Evolutionary conservation across 768 basidiomycete species (phyloP).

Genomic region (Suillus placidus): DNA sequence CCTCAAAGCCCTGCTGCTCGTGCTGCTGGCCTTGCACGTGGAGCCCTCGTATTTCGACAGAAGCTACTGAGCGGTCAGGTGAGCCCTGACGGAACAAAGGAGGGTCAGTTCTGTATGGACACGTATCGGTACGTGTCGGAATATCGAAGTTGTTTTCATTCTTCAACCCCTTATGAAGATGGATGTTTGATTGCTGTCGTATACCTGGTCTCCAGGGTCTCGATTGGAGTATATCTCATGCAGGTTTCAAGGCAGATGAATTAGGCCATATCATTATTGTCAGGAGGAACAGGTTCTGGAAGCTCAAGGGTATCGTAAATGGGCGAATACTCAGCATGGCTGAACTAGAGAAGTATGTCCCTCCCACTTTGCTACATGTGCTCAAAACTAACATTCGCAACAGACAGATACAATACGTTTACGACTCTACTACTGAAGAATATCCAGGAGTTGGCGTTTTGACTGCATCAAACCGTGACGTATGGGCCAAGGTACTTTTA

Average conservation of each 20-base stretch:
- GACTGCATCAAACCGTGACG: slow-evolving; percentile 78
- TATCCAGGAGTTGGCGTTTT: slow-evolving; percentile 80
- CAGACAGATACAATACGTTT: slow-evolving; percentile 75
- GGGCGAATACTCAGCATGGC: slow-evolving; percentile 62
- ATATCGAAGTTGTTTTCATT: not conserved
- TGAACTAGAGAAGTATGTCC: slow-evolving; percentile 63
- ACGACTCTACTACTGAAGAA: slow-evolving; percentile 59
- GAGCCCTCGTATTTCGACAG: slow-evolving; percentile 74
- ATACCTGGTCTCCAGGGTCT: slow-evolving; percentile 71
- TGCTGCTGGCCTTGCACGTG: slow-evolving; percentile 72
- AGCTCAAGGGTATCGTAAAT: slow-evolving; percentile 60
- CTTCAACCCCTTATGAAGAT: slow-evolving; percentile 43
- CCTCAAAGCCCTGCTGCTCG: slow-evolving; percentile 60
- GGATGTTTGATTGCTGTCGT: slow-evolving; percentile 93
- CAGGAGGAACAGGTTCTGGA: slow-evolving; percentile 86
- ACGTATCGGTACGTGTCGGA: slow-evolving; percentile 62
- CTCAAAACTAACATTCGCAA: not conserved
- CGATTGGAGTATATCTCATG: slow-evolving; percentile 78
- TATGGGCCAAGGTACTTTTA: slow-evolving; percentile 78
- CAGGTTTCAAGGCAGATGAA: slow-evolving; percentile 47
- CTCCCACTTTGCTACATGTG: not conserved
- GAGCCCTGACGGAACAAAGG: slow-evolving; percentile 65
- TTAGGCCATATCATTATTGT: slow-evolving; percentile 83
- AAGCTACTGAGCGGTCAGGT: slow-evolving; percentile 67
- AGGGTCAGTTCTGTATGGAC: slow-evolving; percentile 82